These are phyloP conservation scores for Leptodontidium sp. DNA, from an alignment of 2,329 filamentous ascomycete genomes.

Conservation along the genomic window DNA sequence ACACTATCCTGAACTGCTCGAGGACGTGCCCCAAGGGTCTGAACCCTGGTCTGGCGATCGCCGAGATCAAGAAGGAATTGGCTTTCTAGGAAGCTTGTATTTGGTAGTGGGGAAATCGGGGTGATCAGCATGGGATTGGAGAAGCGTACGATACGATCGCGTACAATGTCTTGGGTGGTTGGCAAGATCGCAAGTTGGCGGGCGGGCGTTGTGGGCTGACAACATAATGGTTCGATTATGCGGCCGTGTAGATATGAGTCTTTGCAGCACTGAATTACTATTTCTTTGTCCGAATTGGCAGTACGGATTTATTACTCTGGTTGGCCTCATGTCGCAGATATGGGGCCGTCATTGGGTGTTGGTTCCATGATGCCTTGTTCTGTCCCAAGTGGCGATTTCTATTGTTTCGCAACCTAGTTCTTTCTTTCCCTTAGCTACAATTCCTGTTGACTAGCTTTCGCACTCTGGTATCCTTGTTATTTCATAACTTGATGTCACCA, in stretches of 20 bases:
- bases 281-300: neutral
- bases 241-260: constrained; percentile 33
- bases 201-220: constrained; percentile 24
- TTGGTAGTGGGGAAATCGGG: constrained; percentile 50
- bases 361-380: no score
- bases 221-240: constrained; percentile 32
- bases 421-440: no score
- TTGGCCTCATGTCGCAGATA: neutral
- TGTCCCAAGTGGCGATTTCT: no score
- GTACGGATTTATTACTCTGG: neutral
- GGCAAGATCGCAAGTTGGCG: constrained; percentile 18
- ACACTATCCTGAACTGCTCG: constrained; percentile 99
- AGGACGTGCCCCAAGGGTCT: constrained; percentile 97
- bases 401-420: no score
- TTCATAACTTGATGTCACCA: no score
- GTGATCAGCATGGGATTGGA: constrained; percentile 15
- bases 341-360: neutral
- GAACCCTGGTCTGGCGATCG: constrained; percentile 94
- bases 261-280: constrained; percentile 24
- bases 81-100: constrained; percentile 53
- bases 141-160: constrained; percentile 12
- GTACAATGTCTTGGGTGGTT: neutral
- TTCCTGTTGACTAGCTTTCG: no score
- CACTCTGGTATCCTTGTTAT: no score
- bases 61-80: constrained; percentile 99